Base-by-base conservation (phyloP, 2,329 filamentous ascomycete genomes). In the Lecanicillium sp. region DNA sequence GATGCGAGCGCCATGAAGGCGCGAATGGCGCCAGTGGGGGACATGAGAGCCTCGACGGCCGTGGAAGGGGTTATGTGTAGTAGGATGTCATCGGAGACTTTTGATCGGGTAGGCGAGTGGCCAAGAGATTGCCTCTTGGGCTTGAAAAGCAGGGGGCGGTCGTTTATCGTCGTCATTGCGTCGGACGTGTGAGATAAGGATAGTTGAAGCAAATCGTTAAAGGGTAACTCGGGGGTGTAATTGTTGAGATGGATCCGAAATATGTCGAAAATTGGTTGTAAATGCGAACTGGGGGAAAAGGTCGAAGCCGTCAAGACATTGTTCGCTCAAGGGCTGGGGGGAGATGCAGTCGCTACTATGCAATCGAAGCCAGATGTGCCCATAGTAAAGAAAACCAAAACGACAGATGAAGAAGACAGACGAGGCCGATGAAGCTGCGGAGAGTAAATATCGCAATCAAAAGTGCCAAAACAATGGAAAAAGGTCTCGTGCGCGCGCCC, bases 1-100 rank as follows among this genome's bases (percentile, higher is more conserved):
- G 83, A 82, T 14, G 84, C 79, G 29, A 70, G 71, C 51, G 82
- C 77, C 50, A 89, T 75, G 60, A 81, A 86, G 39, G 66, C 60
- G 59, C 75, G 76, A 15, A 84, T 62, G 35, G 71, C 63, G 29
- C 75, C 77, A 4, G 69, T 72, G 17, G 75, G 74, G 41, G 69
- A 68, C 39, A 71, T 72, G 55, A 87, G 75, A 14, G 80, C 76
- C 51, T 82, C 75, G 51, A 85, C 68, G 21, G 77, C 82, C 23
- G 74, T 74, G 30, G 75, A 68, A 2, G 84, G 84, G 4, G 77
- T 75, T 23, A 87, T 70, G 57, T 78, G 74, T 51, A 74, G 67
- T 49, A 87, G 71, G 30, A 87, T 70, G 54, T 84, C 79, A 59
- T 84, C 79, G 42, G 66, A 60, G 24, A 61, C 65, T 46, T 67